Evolutionary conservation across 495 filamentous ascomycete genomes (phyloP).

Genomic region (Xylaria nigripes): DNA sequence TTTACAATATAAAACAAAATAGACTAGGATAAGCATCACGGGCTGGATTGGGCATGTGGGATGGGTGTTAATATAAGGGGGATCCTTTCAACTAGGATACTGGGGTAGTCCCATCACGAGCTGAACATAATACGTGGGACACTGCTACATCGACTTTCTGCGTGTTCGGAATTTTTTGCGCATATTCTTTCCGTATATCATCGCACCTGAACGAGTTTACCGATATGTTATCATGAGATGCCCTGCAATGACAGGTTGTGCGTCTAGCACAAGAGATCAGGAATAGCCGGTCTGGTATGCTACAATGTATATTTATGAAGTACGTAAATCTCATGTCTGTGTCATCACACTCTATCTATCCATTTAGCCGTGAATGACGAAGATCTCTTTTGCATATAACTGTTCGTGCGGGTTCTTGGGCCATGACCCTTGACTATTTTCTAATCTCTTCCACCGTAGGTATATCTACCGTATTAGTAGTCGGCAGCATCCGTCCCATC

Average conservation of each 20-base stretch:
- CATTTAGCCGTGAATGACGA: too few relatives aligned
- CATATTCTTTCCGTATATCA: background rate
- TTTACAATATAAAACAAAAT: background rate
- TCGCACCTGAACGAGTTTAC: background rate
- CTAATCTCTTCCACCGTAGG: too few relatives aligned
- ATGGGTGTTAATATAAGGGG: conserved; percentile 1
- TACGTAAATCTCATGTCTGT: too few relatives aligned
- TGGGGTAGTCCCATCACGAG: background rate
- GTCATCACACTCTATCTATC: too few relatives aligned
- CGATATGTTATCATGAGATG: background rate
- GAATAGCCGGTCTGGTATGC: too few relatives aligned
- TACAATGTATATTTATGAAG: too few relatives aligned
- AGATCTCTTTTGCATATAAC: too few relatives aligned
- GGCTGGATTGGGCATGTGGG: background rate
- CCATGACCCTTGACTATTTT: too few relatives aligned
- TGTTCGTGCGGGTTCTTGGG: too few relatives aligned
- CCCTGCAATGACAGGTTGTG: background rate
- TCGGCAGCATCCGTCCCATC: background rate
- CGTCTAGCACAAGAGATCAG: too few relatives aligned
- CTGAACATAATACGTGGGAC: background rate
- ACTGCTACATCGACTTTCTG: background rate
- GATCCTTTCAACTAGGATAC: conserved; percentile 13
- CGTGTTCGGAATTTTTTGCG: background rate
- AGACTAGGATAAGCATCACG: background rate
- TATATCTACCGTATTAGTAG: background rate